These are phyloP conservation scores for Mycocalia duriaeana DNA, from an alignment of 1,284 basidiomycete genomes.

Conservation along the genomic window DNA sequence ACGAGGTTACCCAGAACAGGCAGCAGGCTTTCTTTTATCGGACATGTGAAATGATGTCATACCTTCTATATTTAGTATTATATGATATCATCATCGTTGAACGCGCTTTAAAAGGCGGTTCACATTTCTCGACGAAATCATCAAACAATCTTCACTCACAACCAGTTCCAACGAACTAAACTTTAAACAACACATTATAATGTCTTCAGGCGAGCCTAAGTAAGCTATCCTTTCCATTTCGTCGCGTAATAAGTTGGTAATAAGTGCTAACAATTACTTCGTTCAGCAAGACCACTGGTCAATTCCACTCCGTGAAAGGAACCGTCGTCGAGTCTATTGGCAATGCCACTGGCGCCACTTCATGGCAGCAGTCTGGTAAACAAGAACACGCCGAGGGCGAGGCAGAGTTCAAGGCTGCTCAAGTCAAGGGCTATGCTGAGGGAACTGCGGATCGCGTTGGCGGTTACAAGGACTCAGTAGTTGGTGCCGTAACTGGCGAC, in stretches of 20 bases:
- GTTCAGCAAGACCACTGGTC: conserved; percentile 35
- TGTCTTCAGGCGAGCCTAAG: conserved; percentile 15
- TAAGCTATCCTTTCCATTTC: conserved; percentile 3
- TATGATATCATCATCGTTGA: no score
- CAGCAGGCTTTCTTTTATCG: no score
- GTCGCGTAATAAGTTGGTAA: neutral
- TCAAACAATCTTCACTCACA: no score
- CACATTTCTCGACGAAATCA: no score
- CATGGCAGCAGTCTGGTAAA: conserved; percentile 51
- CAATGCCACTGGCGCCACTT: conserved; percentile 40
- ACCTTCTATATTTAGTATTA: no score
- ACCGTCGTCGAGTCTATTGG: conserved; percentile 51
- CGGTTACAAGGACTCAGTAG: conserved; percentile 67
- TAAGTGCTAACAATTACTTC: neutral
- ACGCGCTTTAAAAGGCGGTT: no score
- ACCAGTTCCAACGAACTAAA: no score
- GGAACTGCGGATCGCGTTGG: conserved; percentile 53
- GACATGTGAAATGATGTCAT: no score
- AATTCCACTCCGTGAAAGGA: neutral
- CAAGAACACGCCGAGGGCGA: conserved; percentile 63
- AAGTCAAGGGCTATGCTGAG: conserved; percentile 53
- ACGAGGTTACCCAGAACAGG: no score
- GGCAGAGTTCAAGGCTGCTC: conserved; percentile 53
- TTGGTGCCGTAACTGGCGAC: conserved; percentile 53
- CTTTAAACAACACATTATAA: no score